Base-by-base conservation (phyloP, 1,284 basidiomycete species). In the Tausonia pullulans region DNA sequence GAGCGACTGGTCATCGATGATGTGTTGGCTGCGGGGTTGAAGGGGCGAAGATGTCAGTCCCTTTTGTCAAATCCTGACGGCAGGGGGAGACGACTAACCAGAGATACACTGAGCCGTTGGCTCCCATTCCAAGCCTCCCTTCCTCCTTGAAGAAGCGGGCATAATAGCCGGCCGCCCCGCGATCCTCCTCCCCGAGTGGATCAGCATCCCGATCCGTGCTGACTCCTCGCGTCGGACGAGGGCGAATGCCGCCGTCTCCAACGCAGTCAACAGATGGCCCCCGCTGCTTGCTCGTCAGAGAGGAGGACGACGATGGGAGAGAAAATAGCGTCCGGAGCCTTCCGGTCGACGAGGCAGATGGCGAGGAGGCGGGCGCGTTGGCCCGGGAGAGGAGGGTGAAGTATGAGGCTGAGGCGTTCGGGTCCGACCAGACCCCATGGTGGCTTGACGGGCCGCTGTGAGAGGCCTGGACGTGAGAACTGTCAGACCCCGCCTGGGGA, bases 141-240 rank as follows among this genome's bases (percentile, higher is more conserved):
- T 94, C 89, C 71, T 94, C 90, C 68, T 86, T 82, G 72, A 96
- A 95, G 78, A 94, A 95, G 0, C 89, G 82, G 14, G 74, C 72
- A 67, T 80, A 81, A 68, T 81, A 81, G 5, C 79, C 79, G 61
- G 74, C 75, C 0, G 76, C 75, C 7, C 76, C 27, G 27, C 27
- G 27, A 27, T 27, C 27, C 27, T 27, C 27, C 27, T 27, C 27
- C 27, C 2, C 27, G 27, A 27, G 27, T 27, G 27, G 27, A 27
- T 27, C 27, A 27, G 27, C 27, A 27, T 27, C 27, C 27, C 27
- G 27, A 27, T 27, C 27, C 27, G 27, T 27, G 27, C 27, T 27
- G 27, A 1, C 27, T 27, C 27, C 27, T 27, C 27, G 27, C 27
- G 27, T 27, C 27, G 27, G 27, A 27, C 27, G 27, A 27, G 27